These are phyloP conservation scores for Ascochyta clinopodiicola DNA, from an alignment of 2,329 filamentous ascomycete genomes.

Conservation along the genomic window DNA sequence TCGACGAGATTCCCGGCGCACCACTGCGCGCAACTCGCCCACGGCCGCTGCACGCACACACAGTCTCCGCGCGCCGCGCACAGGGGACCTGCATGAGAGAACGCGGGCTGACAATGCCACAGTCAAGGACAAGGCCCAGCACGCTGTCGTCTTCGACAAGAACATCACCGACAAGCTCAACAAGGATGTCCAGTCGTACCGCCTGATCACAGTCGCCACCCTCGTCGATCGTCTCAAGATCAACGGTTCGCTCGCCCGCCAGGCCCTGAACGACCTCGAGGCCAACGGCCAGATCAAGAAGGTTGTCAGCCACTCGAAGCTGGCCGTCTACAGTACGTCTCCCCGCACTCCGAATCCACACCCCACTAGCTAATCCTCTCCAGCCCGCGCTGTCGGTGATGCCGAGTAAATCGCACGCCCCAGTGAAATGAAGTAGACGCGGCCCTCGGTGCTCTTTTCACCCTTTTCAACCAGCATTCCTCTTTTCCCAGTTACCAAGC, in stretches of 20 bases:
- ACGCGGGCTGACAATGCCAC: constrained; percentile 47
- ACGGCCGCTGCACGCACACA: constrained; percentile 4
- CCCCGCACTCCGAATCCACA: background rate
- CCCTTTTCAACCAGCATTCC: constrained; percentile 42
- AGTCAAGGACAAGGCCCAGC: constrained; percentile 99
- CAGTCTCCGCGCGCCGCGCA: background rate
- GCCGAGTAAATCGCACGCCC: constrained; percentile 42
- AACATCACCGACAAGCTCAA: constrained; percentile 95
- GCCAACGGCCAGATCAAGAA: constrained; percentile 99
- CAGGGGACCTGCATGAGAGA: background rate
- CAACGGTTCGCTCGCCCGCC: constrained; percentile 95
- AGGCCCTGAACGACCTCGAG: constrained; percentile 90
- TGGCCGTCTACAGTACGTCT: constrained; percentile 94
- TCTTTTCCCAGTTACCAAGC: constrained; percentile 43
- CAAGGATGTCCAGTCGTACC: constrained; percentile 99
- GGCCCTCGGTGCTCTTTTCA: constrained; percentile 37
- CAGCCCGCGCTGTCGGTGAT: constrained; percentile 48
- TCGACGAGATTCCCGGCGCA: no score
- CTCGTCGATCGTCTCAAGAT: constrained; percentile 99
- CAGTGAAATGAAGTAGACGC: constrained; percentile 32
- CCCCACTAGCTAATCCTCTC: constrained; percentile 21
- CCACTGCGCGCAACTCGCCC: background rate
- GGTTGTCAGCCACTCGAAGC: constrained; percentile 93
- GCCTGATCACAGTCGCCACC: constrained; percentile 96
- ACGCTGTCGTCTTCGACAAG: constrained; percentile 99